Evolutionary conservation across 805 yeast genomes (phyloP).

Genomic region (Zygosaccharomyces kombuchaensis): DNA sequence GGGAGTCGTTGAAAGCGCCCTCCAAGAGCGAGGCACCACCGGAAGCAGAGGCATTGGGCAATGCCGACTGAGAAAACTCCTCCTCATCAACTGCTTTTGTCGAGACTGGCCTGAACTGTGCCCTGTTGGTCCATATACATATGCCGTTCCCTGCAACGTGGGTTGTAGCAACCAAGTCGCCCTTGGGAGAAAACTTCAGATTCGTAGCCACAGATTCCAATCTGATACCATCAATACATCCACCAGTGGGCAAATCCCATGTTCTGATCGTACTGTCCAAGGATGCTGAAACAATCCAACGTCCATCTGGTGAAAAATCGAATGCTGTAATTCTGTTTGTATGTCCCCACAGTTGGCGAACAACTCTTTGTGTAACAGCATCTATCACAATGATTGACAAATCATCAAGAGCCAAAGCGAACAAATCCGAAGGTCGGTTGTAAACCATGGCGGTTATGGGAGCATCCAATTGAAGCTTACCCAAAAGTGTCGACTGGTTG

Average conservation of each 20-base stretch:
- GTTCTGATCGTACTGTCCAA: slow-evolving; percentile 87
- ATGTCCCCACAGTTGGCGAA: slow-evolving; percentile 88
- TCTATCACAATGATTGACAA: slow-evolving; percentile 80
- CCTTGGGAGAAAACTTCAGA: slow-evolving; percentile 76
- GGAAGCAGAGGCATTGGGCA: slow-evolving; percentile 78
- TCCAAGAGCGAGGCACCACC: slow-evolving; percentile 68
- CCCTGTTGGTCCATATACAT: slow-evolving; percentile 84
- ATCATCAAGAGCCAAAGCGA: slow-evolving; percentile 84
- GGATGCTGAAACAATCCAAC: slow-evolving; percentile 85
- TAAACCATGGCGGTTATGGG: slow-evolving; percentile 75
- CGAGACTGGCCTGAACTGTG: slow-evolving; percentile 75
- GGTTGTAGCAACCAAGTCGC: slow-evolving; percentile 86
- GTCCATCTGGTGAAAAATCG: slow-evolving; percentile 91
- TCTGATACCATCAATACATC: slow-evolving; percentile 87
- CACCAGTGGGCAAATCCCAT: slow-evolving; percentile 97
- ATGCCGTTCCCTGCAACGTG: slow-evolving; percentile 90
- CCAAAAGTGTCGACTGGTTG: slow-evolving; percentile 59
- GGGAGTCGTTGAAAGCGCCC: slow-evolving; percentile 64
- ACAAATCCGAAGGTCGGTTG: slow-evolving; percentile 76
- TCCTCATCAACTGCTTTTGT: slow-evolving; percentile 72
- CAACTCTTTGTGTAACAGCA: slow-evolving; percentile 70
- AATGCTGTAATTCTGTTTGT: slow-evolving; percentile 78
- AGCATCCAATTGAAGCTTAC: slow-evolving; percentile 62
- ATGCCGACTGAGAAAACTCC: slow-evolving; percentile 55
- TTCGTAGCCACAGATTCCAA: slow-evolving; percentile 77